A percentile compares a stretch with the other conserved stretches of the same genome.
These are phyloP conservation scores for Trypanosoma avium DNA, from an alignment of 208 protist species.

Conservation along the genomic window DNA sequence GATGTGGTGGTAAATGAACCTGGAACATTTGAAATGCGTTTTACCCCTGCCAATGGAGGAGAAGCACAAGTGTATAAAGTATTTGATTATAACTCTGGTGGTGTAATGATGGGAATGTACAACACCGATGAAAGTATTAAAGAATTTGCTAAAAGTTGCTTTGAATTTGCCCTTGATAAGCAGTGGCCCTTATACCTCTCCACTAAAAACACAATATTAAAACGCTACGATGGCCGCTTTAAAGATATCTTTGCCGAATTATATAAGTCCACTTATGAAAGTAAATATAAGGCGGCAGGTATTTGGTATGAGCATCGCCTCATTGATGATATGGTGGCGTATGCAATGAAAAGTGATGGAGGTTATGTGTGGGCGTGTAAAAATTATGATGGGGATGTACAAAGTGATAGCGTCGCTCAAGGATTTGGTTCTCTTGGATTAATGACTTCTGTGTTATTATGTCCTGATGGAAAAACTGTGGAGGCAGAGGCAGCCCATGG, in stretches of 20 bases:
- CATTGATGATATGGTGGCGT: conserved; percentile 94
- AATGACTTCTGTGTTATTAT: conserved; percentile 91
- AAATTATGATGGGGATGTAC: conserved; percentile 95
- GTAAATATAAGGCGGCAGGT: conserved; percentile 36
- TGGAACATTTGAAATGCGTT: conserved; percentile 75
- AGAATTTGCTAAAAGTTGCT: conserved; percentile 85
- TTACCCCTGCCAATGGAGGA: conserved; percentile 58
- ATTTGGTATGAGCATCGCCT: conserved; percentile 92
- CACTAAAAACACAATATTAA: conserved; percentile 95
- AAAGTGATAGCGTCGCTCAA: conserved; percentile 89
- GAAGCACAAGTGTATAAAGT: conserved; percentile 34
- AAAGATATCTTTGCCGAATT: conserved; percentile 90
- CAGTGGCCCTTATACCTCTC: conserved; percentile 81
- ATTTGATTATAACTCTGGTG: conserved; percentile 55
- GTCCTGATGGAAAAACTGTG: conserved; percentile 85
- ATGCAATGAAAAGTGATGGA: conserved; percentile 45
- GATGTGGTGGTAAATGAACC: conserved; percentile 60
- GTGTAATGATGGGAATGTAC: conserved; percentile 90
- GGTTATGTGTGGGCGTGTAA: conserved; percentile 95
- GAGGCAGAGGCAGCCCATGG: conserved; percentile 93
- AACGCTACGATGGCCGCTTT: conserved; percentile 91
- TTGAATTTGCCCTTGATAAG: conserved; percentile 73
- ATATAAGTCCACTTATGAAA: conserved; percentile 59
- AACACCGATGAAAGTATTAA: conserved; percentile 87
- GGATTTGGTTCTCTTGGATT: conserved; percentile 90